Percentiles rank a stretch among this genome's conserved stretches.
phyloP scores from a whole-genome alignment of 306 rosid genomes.

The Castanea sativa region DNA sequence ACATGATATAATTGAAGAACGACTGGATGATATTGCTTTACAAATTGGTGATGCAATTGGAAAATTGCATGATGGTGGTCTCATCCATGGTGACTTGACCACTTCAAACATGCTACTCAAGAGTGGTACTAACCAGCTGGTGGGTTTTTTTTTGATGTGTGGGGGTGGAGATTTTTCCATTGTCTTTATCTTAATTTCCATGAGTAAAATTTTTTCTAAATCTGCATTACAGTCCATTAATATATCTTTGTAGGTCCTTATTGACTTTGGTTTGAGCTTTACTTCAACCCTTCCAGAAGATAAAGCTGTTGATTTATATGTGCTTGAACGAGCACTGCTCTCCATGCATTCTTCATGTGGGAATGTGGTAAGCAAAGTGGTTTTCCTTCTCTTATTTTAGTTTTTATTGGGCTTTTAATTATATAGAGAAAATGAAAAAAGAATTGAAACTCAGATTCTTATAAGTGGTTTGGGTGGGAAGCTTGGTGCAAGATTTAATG shows the following conservation, averaged over 20 bases:
- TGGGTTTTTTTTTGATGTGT: slow-evolving; percentile 31
- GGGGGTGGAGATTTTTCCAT: not conserved
- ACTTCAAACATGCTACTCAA: slow-evolving; percentile 80
- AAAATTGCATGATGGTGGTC: slow-evolving; percentile 82
- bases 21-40: slow-evolving; percentile 48
- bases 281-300: slow-evolving; percentile 89
- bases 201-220: slow-evolving; percentile 12
- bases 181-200: not conserved
- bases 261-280: slow-evolving; percentile 89
- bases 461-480: slow-evolving; percentile 6
- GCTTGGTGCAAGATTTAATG: not conserved
- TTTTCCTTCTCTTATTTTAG: slow-evolving; percentile 4
- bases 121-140: slow-evolving; percentile 59
- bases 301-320: slow-evolving; percentile 92
- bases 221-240: slow-evolving; percentile 6
- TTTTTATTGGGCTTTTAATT: not conserved
- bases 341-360: slow-evolving; percentile 97
- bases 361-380: slow-evolving; percentile 57
- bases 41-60: slow-evolving; percentile 83
- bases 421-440: not conserved
- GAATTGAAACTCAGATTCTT: not conserved
- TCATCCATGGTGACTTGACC: slow-evolving; percentile 83
- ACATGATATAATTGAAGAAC: slow-evolving; percentile 36
- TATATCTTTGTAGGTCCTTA: slow-evolving; percentile 57
- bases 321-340: slow-evolving; percentile 80